Evolutionary conservation across 495 filamentous ascomycete genomes (phyloP), one percentile per base, ranked within the genome.

Genomic region (Chlorociboria aeruginascens): DNA sequence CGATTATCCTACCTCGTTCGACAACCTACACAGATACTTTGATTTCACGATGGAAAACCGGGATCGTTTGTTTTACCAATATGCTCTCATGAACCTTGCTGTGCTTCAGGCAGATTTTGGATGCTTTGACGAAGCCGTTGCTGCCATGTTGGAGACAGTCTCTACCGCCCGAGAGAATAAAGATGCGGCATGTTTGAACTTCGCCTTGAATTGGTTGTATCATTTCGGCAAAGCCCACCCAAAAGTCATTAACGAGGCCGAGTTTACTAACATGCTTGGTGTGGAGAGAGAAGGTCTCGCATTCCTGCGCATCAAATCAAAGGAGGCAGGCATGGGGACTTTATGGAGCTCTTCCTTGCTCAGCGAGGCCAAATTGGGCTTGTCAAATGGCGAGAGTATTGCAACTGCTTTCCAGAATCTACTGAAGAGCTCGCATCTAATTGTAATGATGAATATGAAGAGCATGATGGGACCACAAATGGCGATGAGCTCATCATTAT

Each of bases 81-180:
- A 96, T 60, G 93, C 93, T 10, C 69, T 96, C n/a, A 76, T 98
- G 52, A 95, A 95, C 59, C 71, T 94, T 20, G 89, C 87, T 10
- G 85, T 96, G 40, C 74, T 97, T 10, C 90, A 97, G 56, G 87
- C 89, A 3, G 93, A 97, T 63, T 97, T 96, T 66, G 90, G 89
- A 32, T 94, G 86, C 50, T 83, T 86, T 62, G 72, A 74, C 35
- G 92, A 97, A 67, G 89, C 90, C n/a, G 76, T 96, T 13, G 79
- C 83, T 7, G 87, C 89, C 2, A 93, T 97, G 80, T 76, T 89
- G 50, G 92, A 97, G 62, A 86, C 89, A 2, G 86, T 97, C 11
- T 79, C 87, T 0, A 89, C 86, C 29, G 92, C 92, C 0, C 72
- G 90, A 46, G 92, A 97, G 63, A 92, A 92, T 54, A 80, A 87